Evolutionary conservation across 106 monocot species (phyloP).

Genomic region (Platanthera guangdongensis): DNA sequence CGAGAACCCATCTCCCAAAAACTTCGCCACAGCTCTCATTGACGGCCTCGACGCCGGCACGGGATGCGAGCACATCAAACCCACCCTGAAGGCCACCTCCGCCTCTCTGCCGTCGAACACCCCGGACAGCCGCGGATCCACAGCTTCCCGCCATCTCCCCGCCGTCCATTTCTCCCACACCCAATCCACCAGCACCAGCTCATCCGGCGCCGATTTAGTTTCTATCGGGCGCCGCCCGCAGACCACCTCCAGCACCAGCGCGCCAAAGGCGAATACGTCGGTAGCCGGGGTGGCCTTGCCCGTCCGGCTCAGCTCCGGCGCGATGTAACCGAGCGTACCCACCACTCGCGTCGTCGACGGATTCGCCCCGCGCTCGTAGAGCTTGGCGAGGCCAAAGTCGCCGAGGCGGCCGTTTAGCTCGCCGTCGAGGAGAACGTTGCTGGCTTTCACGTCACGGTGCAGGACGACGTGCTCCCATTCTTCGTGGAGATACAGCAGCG

Average conservation of each 20-base stretch:
- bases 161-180: constrained; percentile 23
- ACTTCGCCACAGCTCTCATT: constrained; percentile 63
- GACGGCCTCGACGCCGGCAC: constrained; percentile 15
- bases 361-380: constrained; percentile 19
- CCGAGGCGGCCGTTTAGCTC: constrained; percentile 19
- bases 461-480: constrained; percentile 39
- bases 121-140: constrained; percentile 44
- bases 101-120: not conserved
- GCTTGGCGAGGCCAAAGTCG: constrained; percentile 18
- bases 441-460: constrained; percentile 61
- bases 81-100: constrained; percentile 14
- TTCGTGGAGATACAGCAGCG: constrained; percentile 80
- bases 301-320: constrained; percentile 10
- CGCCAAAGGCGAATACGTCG: constrained; percentile 19
- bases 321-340: constrained; percentile 33
- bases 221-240: constrained; percentile 17
- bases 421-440: constrained; percentile 38
- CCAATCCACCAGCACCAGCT: constrained; percentile 21
- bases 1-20: constrained; percentile 14
- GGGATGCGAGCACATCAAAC: constrained; percentile 19
- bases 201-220: not conserved
- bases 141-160: constrained; percentile 15
- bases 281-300: constrained; percentile 11
- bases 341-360: constrained; percentile 77
- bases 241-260: constrained; percentile 10